A percentile compares a stretch with the other conserved stretches of the same genome.
Evolutionary conservation across 768 basidiomycete species (phyloP).

Genomic region (Suillus luteus): DNA sequence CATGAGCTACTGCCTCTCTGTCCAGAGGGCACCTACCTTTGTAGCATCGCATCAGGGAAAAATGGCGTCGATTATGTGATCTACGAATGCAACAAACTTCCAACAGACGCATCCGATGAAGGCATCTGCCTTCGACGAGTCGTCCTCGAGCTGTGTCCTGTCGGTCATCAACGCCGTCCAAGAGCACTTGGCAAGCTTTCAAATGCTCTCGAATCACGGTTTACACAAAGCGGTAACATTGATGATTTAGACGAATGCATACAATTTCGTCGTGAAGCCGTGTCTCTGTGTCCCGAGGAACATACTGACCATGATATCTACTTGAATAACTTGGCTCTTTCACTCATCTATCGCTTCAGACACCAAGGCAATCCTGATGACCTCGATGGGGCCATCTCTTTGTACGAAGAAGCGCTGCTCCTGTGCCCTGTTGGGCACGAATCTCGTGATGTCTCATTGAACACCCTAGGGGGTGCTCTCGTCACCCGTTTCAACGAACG

Average conservation of each 20-base stretch:
- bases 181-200: background rate
- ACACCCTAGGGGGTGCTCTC: background rate
- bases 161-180: background rate
- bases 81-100: background rate
- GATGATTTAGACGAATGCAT: background rate
- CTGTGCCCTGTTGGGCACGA: background rate
- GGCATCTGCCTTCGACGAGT: background rate
- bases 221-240: background rate
- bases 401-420: background rate
- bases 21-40: background rate
- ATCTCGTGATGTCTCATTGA: background rate
- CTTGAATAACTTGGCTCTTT: background rate
- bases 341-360: background rate
- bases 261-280: background rate
- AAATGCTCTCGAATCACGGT: accelerated
- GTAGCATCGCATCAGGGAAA: background rate
- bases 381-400: background rate
- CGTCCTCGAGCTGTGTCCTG: background rate
- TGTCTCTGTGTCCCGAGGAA: background rate
- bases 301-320: background rate
- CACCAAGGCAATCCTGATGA: background rate
- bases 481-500: background rate
- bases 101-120: background rate
- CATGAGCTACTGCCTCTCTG: no score
- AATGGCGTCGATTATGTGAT: background rate